phyloP scores from a whole-genome alignment of 225 moss, liverwort and hornwort species.

The Straminergon stramineum region DNA sequence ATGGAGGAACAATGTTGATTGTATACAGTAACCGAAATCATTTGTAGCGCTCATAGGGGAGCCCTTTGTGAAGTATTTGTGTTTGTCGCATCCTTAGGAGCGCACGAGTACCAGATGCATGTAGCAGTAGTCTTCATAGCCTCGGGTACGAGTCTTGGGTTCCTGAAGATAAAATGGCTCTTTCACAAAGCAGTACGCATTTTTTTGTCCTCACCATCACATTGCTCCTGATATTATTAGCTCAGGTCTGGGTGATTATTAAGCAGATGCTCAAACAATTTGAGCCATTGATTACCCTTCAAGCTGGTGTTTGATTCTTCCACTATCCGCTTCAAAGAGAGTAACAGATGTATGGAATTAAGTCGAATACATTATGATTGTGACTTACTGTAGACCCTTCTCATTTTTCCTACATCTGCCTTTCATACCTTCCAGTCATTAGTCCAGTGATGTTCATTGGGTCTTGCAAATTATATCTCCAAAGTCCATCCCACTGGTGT shows the following conservation, averaged over 20 bases:
- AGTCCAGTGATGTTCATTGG: background rate
- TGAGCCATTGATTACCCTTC: constrained; percentile 31
- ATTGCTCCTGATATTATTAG: constrained; percentile 26
- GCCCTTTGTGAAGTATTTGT: constrained; percentile 24
- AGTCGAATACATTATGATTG: background rate
- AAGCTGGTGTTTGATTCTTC: background rate
- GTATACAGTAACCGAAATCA: constrained; percentile 15
- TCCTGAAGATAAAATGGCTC: constrained; percentile 15
- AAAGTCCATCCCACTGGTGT: background rate
- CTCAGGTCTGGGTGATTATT: constrained; percentile 26
- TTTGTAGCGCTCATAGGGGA: constrained; percentile 2
- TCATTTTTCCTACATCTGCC: background rate
- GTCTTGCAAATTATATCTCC: background rate
- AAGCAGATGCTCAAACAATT: constrained; percentile 42
- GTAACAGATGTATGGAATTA: background rate
- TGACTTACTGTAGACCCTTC: background rate
- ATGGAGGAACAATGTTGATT: constrained; percentile 29
- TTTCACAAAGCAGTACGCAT: constrained; percentile 10
- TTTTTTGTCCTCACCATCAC: constrained; percentile 17
- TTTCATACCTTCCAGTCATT: background rate
- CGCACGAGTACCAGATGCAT: constrained; percentile 11
- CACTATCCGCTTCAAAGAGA: background rate
- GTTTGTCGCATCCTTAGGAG: constrained; percentile 10
- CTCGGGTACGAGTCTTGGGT: constrained; percentile 20
- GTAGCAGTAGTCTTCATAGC: constrained; percentile 14